phyloP scores from a whole-genome alignment of 176 grass and related monocot species.

The Urochloa ruziziensis region DNA sequence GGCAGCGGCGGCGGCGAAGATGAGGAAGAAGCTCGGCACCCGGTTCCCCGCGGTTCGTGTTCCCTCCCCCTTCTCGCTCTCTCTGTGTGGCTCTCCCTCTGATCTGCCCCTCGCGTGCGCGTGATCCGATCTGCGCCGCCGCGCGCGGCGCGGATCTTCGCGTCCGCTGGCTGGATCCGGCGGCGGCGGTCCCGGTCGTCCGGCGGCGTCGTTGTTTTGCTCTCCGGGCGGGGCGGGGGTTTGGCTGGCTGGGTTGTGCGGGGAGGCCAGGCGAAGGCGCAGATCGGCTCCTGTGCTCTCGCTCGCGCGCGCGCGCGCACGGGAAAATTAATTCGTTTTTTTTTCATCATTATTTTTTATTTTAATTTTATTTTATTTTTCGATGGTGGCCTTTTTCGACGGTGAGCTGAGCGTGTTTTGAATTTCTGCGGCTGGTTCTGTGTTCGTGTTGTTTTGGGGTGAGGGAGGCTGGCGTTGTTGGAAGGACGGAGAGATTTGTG shows the following conservation, averaged over 20 bases:
- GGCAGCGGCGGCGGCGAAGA: conserved; percentile 43
- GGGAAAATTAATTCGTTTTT: not conserved
- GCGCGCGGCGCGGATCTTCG: conserved; percentile 16
- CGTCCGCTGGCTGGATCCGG: conserved; percentile 16
- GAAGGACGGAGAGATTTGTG: not conserved
- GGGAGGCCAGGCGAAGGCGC: not conserved
- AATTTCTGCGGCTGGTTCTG: not conserved
- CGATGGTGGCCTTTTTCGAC: not conserved
- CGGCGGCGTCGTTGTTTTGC: not conserved
- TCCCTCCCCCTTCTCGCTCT: not conserved
- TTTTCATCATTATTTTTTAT: not conserved
- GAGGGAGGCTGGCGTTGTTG: not conserved
- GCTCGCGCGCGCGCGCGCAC: not conserved
- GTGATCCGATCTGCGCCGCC: conserved; percentile 37
- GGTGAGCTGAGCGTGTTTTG: not conserved
- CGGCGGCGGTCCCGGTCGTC: conserved; percentile 12
- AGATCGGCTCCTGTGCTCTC: not conserved
- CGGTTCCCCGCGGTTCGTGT: conserved; percentile 93
- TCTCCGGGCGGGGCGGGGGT: not conserved
- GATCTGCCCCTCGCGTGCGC: not conserved
- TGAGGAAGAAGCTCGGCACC: conserved; percentile 99
- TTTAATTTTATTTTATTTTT: not conserved
- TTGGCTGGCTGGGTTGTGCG: not conserved
- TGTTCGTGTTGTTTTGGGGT: not conserved
- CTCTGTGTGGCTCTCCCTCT: not conserved